Evolutionary conservation across 768 basidiomycete genomes (phyloP).

Genomic region (Hygrophorus russula): DNA sequence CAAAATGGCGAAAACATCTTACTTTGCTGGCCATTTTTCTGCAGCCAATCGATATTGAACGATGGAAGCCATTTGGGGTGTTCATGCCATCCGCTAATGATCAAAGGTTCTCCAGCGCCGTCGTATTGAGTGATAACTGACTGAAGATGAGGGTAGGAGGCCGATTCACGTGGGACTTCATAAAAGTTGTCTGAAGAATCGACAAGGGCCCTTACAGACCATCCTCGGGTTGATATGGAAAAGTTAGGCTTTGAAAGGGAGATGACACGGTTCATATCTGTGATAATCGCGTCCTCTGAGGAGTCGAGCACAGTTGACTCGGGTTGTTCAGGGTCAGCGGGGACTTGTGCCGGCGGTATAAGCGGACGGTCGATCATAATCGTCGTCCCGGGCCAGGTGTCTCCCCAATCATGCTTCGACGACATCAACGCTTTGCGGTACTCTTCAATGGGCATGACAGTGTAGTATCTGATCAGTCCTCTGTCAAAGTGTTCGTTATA

Average conservation of each 20-base stretch:
- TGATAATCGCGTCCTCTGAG: background rate
- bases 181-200: slow-evolving; percentile 28
- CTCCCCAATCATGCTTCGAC: too few relatives aligned
- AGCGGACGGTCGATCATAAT: too few relatives aligned
- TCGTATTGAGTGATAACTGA: slow-evolving; percentile 35
- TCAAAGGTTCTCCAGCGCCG: slow-evolving; percentile 41
- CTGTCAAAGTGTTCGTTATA: too few relatives aligned
- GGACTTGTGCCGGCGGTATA: background rate
- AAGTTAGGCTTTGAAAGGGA: background rate
- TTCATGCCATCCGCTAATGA: slow-evolving; percentile 52
- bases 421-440: too few relatives aligned
- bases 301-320: too few relatives aligned
- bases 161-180: slow-evolving; percentile 26
- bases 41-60: slow-evolving; percentile 49
- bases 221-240: slow-evolving; percentile 19
- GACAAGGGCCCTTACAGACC: slow-evolving; percentile 37
- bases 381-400: too few relatives aligned
- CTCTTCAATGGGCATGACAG: too few relatives aligned
- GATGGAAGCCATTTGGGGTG: slow-evolving; percentile 42
- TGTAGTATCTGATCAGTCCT: too few relatives aligned
- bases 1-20: slow-evolving; percentile 3
- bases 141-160: slow-evolving; percentile 17
- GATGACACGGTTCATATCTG: background rate
- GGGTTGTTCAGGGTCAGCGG: too few relatives aligned
- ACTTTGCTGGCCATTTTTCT: slow-evolving; percentile 19